These are phyloP conservation scores for Termitomyces sp. DNA, from an alignment of 768 basidiomycete genomes.

Conservation along the genomic window DNA sequence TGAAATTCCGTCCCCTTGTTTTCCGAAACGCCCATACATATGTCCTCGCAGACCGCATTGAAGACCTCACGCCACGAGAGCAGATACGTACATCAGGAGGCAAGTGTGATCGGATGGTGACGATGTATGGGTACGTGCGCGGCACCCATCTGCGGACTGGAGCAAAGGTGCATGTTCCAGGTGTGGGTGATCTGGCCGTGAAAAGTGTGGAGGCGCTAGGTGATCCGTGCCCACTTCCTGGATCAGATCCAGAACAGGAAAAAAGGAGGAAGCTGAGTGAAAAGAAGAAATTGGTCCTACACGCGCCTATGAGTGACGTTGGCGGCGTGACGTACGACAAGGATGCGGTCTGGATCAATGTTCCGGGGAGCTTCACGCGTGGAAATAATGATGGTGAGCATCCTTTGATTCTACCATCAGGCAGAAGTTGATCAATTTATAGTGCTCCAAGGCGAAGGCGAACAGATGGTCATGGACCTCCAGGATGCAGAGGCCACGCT, in stretches of 20 bases:
- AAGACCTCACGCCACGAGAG: constrained; percentile 91
- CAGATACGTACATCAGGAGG: constrained; percentile 69
- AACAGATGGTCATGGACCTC: constrained; percentile 95
- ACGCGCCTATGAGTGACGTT: constrained; percentile 98
- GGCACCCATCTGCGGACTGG: constrained; percentile 77
- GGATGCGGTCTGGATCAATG: constrained; percentile 97
- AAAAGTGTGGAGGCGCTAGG: constrained; percentile 66
- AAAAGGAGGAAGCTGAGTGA: constrained; percentile 90
- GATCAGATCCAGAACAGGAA: constrained; percentile 89
- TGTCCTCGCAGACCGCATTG: constrained; percentile 88
- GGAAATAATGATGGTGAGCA: constrained; percentile 59
- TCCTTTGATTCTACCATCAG: not conserved
- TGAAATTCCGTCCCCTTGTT: constrained; percentile 97
- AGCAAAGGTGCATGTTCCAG: constrained; percentile 89
- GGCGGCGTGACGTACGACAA: constrained; percentile 97
- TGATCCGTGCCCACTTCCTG: constrained; percentile 96
- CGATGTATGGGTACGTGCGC: constrained; percentile 90
- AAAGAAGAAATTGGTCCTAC: constrained; percentile 86
- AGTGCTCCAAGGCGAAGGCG: constrained; percentile 89
- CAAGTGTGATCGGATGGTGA: constrained; percentile 91
- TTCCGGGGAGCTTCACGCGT: constrained; percentile 88
- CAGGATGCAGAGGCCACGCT: constrained; percentile 84
- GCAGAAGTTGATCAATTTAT: not conserved
- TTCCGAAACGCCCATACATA: constrained; percentile 96
- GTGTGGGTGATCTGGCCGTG: constrained; percentile 85